Evolutionary conservation across 179 eudicot genomes (phyloP).

Genomic region (Vitellaria paradoxa): DNA sequence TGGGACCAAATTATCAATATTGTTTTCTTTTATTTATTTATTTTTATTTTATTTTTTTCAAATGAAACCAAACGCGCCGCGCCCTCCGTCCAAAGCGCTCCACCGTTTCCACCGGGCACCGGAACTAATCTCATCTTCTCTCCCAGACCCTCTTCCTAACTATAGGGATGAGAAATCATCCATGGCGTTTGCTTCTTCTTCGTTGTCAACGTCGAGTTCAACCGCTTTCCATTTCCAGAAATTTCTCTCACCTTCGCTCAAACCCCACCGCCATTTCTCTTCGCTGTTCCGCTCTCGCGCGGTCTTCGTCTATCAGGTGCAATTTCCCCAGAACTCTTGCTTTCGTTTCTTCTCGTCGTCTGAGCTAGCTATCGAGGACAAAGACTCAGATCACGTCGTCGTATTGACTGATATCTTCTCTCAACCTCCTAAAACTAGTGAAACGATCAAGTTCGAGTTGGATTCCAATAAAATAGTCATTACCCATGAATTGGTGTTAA

Average conservation of each 20-base stretch:
- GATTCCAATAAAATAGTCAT: slow-evolving; percentile 43
- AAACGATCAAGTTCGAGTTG: slow-evolving; percentile 46
- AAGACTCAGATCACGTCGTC: slow-evolving; percentile 24
- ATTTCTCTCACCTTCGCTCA: slow-evolving; percentile 4
- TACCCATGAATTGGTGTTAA: slow-evolving; percentile 43
- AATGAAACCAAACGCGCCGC: no score
- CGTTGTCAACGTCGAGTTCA: slow-evolving; percentile 22
- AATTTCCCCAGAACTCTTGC: neutral
- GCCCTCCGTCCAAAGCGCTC: no score
- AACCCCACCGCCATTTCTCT: slow-evolving; percentile 10
- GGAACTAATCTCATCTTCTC: neutral
- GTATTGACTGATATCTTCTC: slow-evolving; percentile 41
- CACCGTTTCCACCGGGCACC: no score
- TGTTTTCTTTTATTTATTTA: no score
- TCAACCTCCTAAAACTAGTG: slow-evolving; percentile 21
- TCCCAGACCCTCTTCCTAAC: neutral
- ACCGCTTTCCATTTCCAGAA: slow-evolving; percentile 13
- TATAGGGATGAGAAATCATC: slow-evolving; percentile 34
- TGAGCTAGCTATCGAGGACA: slow-evolving; percentile 28
- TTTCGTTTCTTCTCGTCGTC: slow-evolving; percentile 37
- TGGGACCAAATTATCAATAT: no score
- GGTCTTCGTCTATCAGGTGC: neutral
- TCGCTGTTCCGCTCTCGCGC: slow-evolving; percentile 16
- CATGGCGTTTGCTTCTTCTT: slow-evolving; percentile 34
- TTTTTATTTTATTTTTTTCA: no score